Base-by-base conservation (phyloP, 2,329 filamentous ascomycete genomes). In the Sclerotinia sclerotiorum region DNA sequence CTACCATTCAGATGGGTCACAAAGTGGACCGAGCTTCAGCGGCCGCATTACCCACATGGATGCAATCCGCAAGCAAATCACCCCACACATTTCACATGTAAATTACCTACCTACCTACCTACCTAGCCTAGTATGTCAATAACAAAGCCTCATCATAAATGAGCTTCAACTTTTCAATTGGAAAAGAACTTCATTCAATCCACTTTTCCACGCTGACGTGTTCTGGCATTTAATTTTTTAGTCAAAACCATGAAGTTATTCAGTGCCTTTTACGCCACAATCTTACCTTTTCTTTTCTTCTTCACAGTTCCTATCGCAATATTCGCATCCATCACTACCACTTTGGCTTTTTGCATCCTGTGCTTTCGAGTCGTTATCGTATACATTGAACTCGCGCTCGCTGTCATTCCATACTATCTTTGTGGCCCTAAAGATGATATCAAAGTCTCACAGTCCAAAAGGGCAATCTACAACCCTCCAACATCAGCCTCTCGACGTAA, bases 261-360 rank as follows among this genome's bases (percentile, higher is more conserved):
- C 74, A 86, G 83, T 63, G 84, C 85, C 32, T 77, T 85, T 69
- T 84, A 87, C 76, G 79, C 81, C 72, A 77, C 90, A 61, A 79
- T 88, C 65, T 81, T 89, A 64, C 87, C 88, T n/a, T 82, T 89
- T 74, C 80, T 90, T 72, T 82, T 87, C 74, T 71, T 89, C 71
- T 81, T 89, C 74, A 88, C 87, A 29, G 79, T 90, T 17, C 88
- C 89, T 11, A 82, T 91, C 65, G 83, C 86, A 72, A 76, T 90
- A 62, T 84, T 88, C 67, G 89, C 89, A 65, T 84, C 83, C 71
- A 79, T 90, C 71, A 91, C 89, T 44, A 87, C 88, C 67, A 83
- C 82, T 5, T 73, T 90, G 60, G 87, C 89, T 51, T 85, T 89
- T 71, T 81, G 84, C 49, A 81, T 89, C 48, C 83, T 91, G 61